Evolutionary conservation across 192 early-diverging fungal genomes (phyloP).

Genomic region (Allomyces javanicus): DNA sequence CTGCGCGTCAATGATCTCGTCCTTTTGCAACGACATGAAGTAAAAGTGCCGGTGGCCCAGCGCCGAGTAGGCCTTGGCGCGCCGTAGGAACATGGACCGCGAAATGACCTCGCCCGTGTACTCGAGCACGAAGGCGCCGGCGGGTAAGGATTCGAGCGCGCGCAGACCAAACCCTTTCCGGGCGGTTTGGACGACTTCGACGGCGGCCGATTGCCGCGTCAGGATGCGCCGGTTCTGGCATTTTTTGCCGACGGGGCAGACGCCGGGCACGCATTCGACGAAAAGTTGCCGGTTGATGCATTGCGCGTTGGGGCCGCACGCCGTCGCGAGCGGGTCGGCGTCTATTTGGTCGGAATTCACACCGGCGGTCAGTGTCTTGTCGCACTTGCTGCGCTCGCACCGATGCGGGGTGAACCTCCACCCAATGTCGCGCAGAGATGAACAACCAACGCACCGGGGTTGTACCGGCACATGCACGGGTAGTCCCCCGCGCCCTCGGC

Average conservation of each 20-base stretch:
- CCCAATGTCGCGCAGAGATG: no score
- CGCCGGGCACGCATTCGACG: conserved; percentile 76
- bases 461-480: no score
- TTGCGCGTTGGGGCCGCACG: conserved; percentile 70
- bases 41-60: conserved; percentile 84
- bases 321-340: conserved; percentile 14
- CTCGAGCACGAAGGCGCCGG: conserved; percentile 87
- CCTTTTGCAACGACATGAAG: conserved; percentile 87
- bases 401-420: no score
- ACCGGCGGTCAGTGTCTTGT: no score
- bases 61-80: conserved; percentile 59
- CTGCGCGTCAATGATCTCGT: conserved; percentile 90
- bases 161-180: conserved; percentile 90
- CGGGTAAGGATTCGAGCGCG: conserved; percentile 39
- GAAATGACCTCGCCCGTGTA: conserved; percentile 93
- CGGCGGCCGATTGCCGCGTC: conserved; percentile 56
- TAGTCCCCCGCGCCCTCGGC: no score
- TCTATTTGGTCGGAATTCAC: not conserved
- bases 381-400: no score
- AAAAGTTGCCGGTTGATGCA: conserved; percentile 87
- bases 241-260: conserved; percentile 68
- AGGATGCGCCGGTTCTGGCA: conserved; percentile 83
- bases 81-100: conserved; percentile 55
- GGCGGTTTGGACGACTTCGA: conserved; percentile 73
- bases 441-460: no score